Evolutionary conservation across 2,329 filamentous ascomycete genomes (phyloP), one percentile per base, ranked within the genome.

Genomic region (Westerdykella aurantiaca): DNA sequence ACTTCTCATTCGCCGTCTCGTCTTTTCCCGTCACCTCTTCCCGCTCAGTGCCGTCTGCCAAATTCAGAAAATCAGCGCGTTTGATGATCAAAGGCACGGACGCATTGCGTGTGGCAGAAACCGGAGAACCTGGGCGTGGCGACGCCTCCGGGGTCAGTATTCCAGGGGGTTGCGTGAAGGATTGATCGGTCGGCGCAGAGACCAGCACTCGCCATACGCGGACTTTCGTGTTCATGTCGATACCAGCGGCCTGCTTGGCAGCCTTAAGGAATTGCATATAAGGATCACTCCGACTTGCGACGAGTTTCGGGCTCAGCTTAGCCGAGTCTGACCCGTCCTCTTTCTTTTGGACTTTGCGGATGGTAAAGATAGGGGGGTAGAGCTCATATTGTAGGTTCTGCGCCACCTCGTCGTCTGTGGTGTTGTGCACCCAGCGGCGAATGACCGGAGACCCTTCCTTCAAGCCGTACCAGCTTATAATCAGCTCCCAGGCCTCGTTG

Each of bases 381-480:
- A 88, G 74, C 68, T 97, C 93, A 64, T 85, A 95, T 56, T 85
- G 74, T 38, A 95, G 70, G 51, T 95, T 88, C 33, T 80, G 72
- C 3, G 70, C 58, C 38, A 47, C 57, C 21, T 75, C 76, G 34
- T 79, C 76, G 1, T 75, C 72, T 6, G 82, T 77, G 23, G 85
- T 89, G 65, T 95, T 85, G 66, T 91, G 85, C 31, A 86, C 89
- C 52, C 78, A 79, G 46, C 93, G 82, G 37, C 81, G 70, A 51
- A 97, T 89, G 37, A 86, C 77, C 7, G 81, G 73, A 42, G 88
- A 84, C 29, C 80, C 81, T 13, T 81, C 71, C 45, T 79, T 81
- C 44, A 91, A 60, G 11, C 88, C 88, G 58, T 96, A 94, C 88
- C 88, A 94, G 39, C 81, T 77, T 47, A 86, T 70, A 17, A 97